phyloP scores from a whole-genome alignment of 306 rosid species.

The Fragaria vesca region DNA sequence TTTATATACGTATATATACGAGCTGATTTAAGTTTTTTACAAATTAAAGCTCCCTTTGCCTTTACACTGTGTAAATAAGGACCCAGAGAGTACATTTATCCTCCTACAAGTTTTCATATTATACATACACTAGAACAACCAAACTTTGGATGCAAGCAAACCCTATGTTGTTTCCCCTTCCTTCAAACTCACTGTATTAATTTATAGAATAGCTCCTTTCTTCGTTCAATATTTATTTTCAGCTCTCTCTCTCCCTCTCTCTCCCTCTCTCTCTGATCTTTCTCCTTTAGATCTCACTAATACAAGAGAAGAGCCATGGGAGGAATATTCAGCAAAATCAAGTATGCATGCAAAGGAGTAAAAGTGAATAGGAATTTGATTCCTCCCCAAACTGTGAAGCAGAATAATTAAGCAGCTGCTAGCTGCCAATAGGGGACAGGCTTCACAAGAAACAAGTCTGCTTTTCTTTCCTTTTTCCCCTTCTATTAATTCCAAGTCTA shows the following conservation, averaged over 20 bases:
- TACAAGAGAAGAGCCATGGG: conserved; percentile 18
- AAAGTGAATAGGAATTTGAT: conserved; percentile 51
- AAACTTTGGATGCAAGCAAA: conserved; percentile 74
- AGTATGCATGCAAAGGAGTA: conserved; percentile 32
- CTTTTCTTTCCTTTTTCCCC: conserved; percentile 19
- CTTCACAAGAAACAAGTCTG: conserved; percentile 40
- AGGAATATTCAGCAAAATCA: conserved; percentile 21
- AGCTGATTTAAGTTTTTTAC: conserved; percentile 1
- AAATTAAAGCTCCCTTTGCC: conserved; percentile 28
- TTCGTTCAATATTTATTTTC: conserved; percentile 27
- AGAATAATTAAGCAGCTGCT: conserved; percentile 36
- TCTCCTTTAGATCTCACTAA: not conserved
- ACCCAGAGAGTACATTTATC: conserved; percentile 44
- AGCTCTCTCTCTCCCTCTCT: conserved; percentile 13
- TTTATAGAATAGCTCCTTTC: conserved; percentile 29
- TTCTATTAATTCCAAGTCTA: not conserved
- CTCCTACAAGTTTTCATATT: conserved; percentile 47
- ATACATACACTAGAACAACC: conserved; percentile 31
- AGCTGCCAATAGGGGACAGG: not conserved
- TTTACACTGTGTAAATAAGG: conserved; percentile 36
- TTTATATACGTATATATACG: conserved; percentile 8
- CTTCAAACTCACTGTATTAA: conserved; percentile 34
- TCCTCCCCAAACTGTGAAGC: conserved; percentile 48
- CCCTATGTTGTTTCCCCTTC: conserved; percentile 14
- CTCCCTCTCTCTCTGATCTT: not conserved